phyloP scores from a whole-genome alignment of 805 yeast species.

The Kodamaea neixiangensis region DNA sequence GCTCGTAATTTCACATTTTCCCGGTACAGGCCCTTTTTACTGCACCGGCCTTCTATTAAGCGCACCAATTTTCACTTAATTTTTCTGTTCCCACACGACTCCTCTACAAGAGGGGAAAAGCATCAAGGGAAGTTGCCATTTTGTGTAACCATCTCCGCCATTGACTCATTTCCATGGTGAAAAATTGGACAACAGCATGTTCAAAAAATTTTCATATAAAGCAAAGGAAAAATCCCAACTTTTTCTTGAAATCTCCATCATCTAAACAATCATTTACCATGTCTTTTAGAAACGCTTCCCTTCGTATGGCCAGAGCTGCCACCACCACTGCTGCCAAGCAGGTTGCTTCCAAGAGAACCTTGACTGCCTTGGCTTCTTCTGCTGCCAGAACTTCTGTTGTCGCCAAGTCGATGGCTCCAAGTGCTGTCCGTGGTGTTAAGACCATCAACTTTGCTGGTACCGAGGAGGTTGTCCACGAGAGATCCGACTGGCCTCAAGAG shows the following conservation, averaged over 20 bases:
- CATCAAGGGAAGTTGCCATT: background rate
- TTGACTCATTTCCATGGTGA: slow-evolving; percentile 3
- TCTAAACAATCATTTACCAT: slow-evolving; percentile 20
- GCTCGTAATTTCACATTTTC: background rate
- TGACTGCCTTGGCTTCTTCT: slow-evolving; percentile 55
- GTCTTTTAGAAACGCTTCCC: slow-evolving; percentile 47
- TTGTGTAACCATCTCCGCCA: background rate
- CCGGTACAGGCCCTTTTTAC: background rate
- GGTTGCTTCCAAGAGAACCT: slow-evolving; percentile 64
- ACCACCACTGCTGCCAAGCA: slow-evolving; percentile 42
- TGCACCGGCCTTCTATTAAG: background rate
- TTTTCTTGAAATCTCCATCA: background rate
- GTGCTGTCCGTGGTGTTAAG: slow-evolving; percentile 87
- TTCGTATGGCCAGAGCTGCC: slow-evolving; percentile 49
- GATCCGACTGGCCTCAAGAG: slow-evolving; percentile 99
- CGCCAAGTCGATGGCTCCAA: slow-evolving; percentile 41
- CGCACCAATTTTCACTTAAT: background rate
- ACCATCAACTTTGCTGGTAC: slow-evolving; percentile 96
- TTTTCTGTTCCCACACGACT: background rate
- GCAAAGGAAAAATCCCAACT: slow-evolving; percentile 6
- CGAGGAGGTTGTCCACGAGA: slow-evolving; percentile 94
- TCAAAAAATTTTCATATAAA: slow-evolving; percentile 3
- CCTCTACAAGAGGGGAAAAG: background rate
- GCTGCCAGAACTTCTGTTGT: slow-evolving; percentile 46
- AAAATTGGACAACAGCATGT: background rate